Evolutionary conservation across 345 rosid species (phyloP).

Genomic region (Syzygium aqueum): DNA sequence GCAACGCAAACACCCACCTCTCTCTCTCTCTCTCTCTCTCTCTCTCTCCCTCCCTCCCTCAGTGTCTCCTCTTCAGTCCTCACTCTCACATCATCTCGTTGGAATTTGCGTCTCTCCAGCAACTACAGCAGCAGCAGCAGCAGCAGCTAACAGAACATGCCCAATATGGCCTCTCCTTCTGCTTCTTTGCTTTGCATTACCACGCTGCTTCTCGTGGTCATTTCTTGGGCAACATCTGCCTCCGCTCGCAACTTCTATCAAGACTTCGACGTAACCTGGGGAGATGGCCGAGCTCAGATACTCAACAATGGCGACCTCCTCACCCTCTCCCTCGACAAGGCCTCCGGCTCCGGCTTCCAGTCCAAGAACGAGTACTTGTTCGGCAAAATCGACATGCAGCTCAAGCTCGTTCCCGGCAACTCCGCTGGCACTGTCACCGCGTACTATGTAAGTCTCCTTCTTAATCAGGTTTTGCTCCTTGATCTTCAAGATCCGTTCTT

Average conservation of each 20-base stretch:
- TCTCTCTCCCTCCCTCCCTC: not conserved
- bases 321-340: slow-evolving; percentile 51
- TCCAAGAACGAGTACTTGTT: slow-evolving; percentile 45
- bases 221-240: not conserved
- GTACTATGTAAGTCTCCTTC: slow-evolving; percentile 9
- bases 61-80: not conserved
- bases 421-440: slow-evolving; percentile 83
- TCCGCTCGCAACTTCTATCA: slow-evolving; percentile 30
- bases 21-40: not conserved
- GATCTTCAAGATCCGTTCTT: not conserved
- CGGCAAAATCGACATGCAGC: slow-evolving; percentile 58
- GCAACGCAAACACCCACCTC: not conserved
- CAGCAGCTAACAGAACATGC: not conserved
- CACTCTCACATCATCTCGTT: not conserved
- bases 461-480: not conserved
- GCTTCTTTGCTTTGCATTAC: not conserved
- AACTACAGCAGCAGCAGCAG: not conserved
- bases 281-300: slow-evolving; percentile 48
- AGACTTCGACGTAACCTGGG: slow-evolving; percentile 49
- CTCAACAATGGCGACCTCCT: slow-evolving; percentile 44
- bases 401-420: slow-evolving; percentile 73
- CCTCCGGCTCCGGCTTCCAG: slow-evolving; percentile 65
- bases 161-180: not conserved
- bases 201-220: not conserved
- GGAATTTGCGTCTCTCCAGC: not conserved